phyloP scores from a whole-genome alignment of 306 rosid species.

The Rubus idaeus region DNA sequence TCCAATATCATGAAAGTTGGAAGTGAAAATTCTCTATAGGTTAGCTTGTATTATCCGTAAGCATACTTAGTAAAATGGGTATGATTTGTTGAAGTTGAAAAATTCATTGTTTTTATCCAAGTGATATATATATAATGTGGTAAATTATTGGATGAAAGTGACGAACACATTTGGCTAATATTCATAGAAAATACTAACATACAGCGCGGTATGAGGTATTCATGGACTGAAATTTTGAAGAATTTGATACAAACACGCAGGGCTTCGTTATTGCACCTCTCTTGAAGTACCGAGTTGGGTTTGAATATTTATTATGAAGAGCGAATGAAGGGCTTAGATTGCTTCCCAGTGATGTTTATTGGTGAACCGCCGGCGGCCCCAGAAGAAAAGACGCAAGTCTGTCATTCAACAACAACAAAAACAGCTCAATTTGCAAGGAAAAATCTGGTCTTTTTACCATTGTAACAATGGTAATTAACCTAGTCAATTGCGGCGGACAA shows the following conservation, averaged over 20 bases:
- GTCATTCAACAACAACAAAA: neutral
- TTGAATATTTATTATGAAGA: neutral
- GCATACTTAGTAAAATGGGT: too few relatives aligned
- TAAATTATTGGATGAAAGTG: too few relatives aligned
- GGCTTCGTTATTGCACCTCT: too few relatives aligned
- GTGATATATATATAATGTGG: neutral
- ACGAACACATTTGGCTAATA: neutral
- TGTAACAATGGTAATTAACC: neutral
- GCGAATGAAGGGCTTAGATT: neutral
- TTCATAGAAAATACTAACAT: too few relatives aligned
- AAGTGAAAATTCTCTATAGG: too few relatives aligned
- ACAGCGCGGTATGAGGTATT: neutral
- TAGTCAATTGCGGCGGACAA: constrained; percentile 5
- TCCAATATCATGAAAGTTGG: neutral
- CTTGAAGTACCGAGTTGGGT: neutral
- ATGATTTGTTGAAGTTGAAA: neutral
- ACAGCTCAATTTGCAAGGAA: too few relatives aligned
- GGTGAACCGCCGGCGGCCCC: too few relatives aligned
- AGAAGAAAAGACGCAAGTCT: neutral
- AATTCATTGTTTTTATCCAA: neutral
- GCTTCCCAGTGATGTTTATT: too few relatives aligned
- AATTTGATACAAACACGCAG: neutral
- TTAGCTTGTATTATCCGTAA: too few relatives aligned
- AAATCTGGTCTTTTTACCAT: neutral
- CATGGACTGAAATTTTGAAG: neutral